Evolutionary conservation across 352 stramenopile genomes (phyloP).

Genomic region (Peronosclerospora sorghi): DNA sequence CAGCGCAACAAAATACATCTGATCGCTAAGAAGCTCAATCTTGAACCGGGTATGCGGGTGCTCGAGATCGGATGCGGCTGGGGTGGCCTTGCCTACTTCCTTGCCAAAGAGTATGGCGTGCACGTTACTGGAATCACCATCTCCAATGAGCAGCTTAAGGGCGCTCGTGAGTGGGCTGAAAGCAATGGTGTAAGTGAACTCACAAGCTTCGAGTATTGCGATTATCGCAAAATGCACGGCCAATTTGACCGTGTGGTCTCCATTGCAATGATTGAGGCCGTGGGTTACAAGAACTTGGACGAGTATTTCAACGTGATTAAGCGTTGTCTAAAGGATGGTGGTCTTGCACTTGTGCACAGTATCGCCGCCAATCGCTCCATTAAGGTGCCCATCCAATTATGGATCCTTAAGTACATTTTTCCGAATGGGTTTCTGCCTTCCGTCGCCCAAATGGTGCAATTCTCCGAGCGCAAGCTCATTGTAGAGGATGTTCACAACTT

Average conservation of each 20-base stretch:
- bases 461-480: conserved; percentile 70
- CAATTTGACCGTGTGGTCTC: conserved; percentile 84
- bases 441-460: conserved; percentile 58
- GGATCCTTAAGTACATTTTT: conserved; percentile 89
- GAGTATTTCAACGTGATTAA: conserved; percentile 79
- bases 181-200: conserved; percentile 73
- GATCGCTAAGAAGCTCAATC: conserved; percentile 81
- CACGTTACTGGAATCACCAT: conserved; percentile 86
- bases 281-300: conserved; percentile 83
- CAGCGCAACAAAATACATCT: conserved; percentile 82
- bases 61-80: conserved; percentile 86
- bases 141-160: conserved; percentile 85
- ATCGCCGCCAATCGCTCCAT: conserved; percentile 78
- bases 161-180: conserved; percentile 62
- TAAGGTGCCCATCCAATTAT: conserved; percentile 74
- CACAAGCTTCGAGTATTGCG: conserved; percentile 84
- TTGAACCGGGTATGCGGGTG: conserved; percentile 74
- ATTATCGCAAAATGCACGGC: conserved; percentile 83
- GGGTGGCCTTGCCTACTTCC: conserved; percentile 81
- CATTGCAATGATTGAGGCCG: conserved; percentile 85
- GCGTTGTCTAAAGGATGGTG: conserved; percentile 72
- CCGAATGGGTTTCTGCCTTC: conserved; percentile 81
- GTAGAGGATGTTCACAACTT: conserved; percentile 82
- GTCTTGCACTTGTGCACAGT: conserved; percentile 69
- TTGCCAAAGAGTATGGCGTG: conserved; percentile 80